These are phyloP conservation scores for Petunia secreta DNA, from an alignment of 257 asterid species.

Conservation along the genomic window DNA sequence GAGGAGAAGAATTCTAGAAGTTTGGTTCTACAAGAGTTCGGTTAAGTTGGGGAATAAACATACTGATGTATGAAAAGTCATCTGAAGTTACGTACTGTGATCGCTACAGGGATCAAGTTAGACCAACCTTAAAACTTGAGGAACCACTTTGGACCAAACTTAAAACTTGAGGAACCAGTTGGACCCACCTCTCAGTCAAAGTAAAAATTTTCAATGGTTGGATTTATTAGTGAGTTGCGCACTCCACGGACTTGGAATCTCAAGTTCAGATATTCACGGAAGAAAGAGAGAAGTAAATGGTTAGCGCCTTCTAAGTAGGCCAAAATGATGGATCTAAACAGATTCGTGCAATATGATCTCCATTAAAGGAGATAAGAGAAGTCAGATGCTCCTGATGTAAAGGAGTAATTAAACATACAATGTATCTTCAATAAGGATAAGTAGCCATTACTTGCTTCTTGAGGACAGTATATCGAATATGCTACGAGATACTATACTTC, in stretches of 20 bases:
- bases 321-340: neutral
- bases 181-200: neutral
- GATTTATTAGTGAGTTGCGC: neutral
- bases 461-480: neutral
- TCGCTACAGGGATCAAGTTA: neutral
- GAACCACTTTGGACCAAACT: neutral
- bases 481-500: neutral
- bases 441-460: neutral
- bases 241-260: neutral
- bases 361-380: neutral
- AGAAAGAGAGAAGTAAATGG: neutral
- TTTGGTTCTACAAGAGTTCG: too few relatives aligned
- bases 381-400: neutral
- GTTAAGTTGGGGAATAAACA: too few relatives aligned
- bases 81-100: too few relatives aligned
- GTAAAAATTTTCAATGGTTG: neutral
- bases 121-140: neutral
- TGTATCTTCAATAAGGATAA: neutral
- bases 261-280: neutral
- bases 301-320: neutral
- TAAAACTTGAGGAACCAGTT: neutral
- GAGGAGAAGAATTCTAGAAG: too few relatives aligned
- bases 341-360: slow-evolving; percentile 7
- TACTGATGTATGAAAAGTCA: too few relatives aligned
- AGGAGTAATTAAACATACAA: neutral